Evolutionary conservation across 441 rosid genomes (phyloP), one percentile per base, ranked within the genome.

Genomic region (Jatropha multifida): DNA sequence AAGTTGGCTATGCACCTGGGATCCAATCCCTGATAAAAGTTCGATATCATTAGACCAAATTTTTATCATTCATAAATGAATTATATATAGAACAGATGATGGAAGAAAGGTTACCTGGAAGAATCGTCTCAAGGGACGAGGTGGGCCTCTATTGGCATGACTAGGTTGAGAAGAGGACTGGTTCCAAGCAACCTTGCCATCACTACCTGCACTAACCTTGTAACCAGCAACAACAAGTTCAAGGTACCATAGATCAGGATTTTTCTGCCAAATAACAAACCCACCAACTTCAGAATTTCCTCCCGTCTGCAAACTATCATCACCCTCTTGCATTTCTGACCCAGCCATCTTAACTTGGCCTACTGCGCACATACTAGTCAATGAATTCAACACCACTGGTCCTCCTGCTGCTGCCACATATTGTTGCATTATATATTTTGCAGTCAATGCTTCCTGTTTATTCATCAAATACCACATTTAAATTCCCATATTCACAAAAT

Each of bases 151-250:
- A 60, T 86, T 88, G 62, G 99, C 94, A 54, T 90, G 87, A 71
- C 84, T 88, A 67, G 93, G 94, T 77, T 92, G 99, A 68, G 94
- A 81, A 14, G 97, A 89, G 7, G 96, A 92, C 73, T 95, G 98
- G 75, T 88, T 93, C 99, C 99, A 95, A 6, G 96, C 90, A 74
- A 93, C 85, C 77, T 90, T 95, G 5, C 99, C 99, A 32, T 94
- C 85, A 69, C 99, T 91, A 7, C 99, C 99, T 11, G 99, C 94
- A 63, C 91, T 89, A 56, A 94, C 83, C 77, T 94, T 93, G 80
- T 87, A 90, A 42, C 99, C 99, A 2, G 98, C 83, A 55, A 93
- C 97, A 18, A 93, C 90, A 4, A 94, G 75, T 76, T 93, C 99
- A 13, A 94, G 79, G 76, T 83, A 89, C 99, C 98, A 94, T 60